Percentiles rank a stretch among this genome's conserved stretches.
Conservation (phyloP, 1,284 basidiomycete genomes). For the Somion occarium region DNA sequence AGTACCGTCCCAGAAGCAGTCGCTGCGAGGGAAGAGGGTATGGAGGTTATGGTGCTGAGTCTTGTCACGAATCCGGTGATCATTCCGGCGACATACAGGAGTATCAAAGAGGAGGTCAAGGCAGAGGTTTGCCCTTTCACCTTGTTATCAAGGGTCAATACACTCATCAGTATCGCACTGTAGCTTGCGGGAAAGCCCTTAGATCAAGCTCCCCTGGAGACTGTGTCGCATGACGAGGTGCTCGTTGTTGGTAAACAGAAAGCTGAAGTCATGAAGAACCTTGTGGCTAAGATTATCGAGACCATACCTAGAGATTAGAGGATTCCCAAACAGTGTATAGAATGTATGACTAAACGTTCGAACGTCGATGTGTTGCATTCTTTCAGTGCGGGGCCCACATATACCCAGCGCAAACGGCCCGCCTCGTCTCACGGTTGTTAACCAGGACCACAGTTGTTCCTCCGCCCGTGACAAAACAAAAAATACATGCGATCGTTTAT, state of each 20-base stretch:
- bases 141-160: slow-evolving; percentile 8
- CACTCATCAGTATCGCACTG: slow-evolving; percentile 1
- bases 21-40: slow-evolving; percentile 68
- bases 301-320: slow-evolving; percentile 2
- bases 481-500: no score
- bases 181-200: slow-evolving; percentile 60
- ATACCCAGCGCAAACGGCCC: no score
- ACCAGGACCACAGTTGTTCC: no score
- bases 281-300: slow-evolving; percentile 63
- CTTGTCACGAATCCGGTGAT: slow-evolving; percentile 83
- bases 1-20: slow-evolving; percentile 89
- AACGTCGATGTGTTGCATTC: no score
- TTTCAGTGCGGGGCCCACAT: no score
- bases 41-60: slow-evolving; percentile 73
- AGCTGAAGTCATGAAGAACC: slow-evolving; percentile 61
- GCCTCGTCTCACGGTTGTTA: no score
- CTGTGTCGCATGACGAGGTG: slow-evolving; percentile 84
- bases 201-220: slow-evolving; percentile 35
- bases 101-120: slow-evolving; percentile 68
- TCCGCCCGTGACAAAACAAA: no score
- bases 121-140: slow-evolving; percentile 49
- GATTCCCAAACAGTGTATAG: background rate
- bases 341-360: background rate
- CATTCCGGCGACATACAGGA: slow-evolving; percentile 63
- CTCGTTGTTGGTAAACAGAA: slow-evolving; percentile 62